Percentiles rank a stretch among this genome's conserved stretches.
Conservation (phyloP, 2,329 filamentous ascomycete genomes). For the Amylocarpus encephaloides region DNA sequence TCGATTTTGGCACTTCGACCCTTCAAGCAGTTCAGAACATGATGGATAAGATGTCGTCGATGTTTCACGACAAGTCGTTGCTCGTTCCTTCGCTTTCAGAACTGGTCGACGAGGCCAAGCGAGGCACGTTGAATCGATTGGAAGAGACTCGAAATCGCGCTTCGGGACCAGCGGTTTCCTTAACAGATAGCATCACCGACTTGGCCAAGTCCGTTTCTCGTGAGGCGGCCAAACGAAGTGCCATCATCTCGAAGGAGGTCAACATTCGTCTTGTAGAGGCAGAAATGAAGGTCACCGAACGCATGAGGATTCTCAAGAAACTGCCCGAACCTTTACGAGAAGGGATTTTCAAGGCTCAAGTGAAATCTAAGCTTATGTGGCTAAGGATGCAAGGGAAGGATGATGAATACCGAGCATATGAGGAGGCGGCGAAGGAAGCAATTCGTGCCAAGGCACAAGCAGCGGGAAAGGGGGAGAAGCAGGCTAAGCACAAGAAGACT, state of each 20-base stretch:
- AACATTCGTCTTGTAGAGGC: slow-evolving; percentile 27
- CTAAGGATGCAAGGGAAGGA: slow-evolving; percentile 45
- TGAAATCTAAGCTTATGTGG: slow-evolving; percentile 52
- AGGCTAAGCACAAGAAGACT: slow-evolving; percentile 8
- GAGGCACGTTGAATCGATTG: slow-evolving; percentile 16
- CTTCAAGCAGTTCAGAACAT: slow-evolving; percentile 23
- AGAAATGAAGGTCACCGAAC: slow-evolving; percentile 31
- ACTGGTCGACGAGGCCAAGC: slow-evolving; percentile 19
- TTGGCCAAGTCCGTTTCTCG: slow-evolving; percentile 23
- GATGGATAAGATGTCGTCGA: slow-evolving; percentile 21
- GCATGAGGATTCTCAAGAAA: slow-evolving; percentile 33
- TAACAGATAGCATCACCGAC: slow-evolving; percentile 16
- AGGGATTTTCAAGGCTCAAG: slow-evolving; percentile 45
- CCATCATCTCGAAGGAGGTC: slow-evolving; percentile 26
- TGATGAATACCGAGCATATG: slow-evolving; percentile 42
- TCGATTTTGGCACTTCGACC: slow-evolving; percentile 46
- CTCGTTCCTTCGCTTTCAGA: slow-evolving; percentile 16
- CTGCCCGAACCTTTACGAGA: slow-evolving; percentile 39
- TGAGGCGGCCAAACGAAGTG: slow-evolving; percentile 26
- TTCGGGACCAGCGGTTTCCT: slow-evolving; percentile 18
- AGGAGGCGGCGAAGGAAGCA: slow-evolving; percentile 39
- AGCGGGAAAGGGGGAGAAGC: slow-evolving; percentile 3
- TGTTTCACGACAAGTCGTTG: slow-evolving; percentile 20
- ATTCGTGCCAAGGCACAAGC: slow-evolving; percentile 11
- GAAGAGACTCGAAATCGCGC: slow-evolving; percentile 21